Conservation (phyloP, 352 stramenopile genomes). For the Pythium pyrilobum region DNA sequence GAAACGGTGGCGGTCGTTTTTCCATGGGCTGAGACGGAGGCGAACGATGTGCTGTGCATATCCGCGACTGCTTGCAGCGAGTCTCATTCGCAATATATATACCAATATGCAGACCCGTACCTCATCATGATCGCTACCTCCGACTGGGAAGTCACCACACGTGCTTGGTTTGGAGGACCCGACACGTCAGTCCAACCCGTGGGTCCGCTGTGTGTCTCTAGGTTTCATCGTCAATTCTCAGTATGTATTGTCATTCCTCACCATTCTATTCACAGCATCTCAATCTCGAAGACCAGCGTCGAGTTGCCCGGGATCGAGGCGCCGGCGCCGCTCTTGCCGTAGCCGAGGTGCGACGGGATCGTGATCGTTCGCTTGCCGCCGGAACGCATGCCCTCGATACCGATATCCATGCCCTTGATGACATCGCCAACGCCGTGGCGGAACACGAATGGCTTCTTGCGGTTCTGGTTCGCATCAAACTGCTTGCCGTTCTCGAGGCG, state of each 20-base stretch:
- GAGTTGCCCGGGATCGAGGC: slow-evolving; percentile 88
- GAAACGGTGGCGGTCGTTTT: too few relatives aligned
- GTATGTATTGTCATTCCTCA: slow-evolving; percentile 8
- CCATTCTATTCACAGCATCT: slow-evolving; percentile 66
- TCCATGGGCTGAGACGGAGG: too few relatives aligned
- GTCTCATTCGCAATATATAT: too few relatives aligned
- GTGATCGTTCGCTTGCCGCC: slow-evolving; percentile 91
- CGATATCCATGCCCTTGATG: slow-evolving; percentile 95
- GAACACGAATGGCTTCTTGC: slow-evolving; percentile 84
- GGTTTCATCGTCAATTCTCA: not conserved
- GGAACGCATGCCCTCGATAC: slow-evolving; percentile 86
- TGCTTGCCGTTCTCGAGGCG: slow-evolving; percentile 80
- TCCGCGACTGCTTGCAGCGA: too few relatives aligned
- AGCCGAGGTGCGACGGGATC: slow-evolving; percentile 93
- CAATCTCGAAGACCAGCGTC: slow-evolving; percentile 93
- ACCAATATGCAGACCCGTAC: too few relatives aligned
- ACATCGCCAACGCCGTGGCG: slow-evolving; percentile 85
- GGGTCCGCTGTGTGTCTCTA: too few relatives aligned
- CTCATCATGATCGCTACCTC: too few relatives aligned
- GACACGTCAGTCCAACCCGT: too few relatives aligned
- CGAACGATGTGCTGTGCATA: not conserved
- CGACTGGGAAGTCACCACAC: too few relatives aligned
- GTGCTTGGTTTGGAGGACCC: too few relatives aligned
- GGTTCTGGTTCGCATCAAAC: slow-evolving; percentile 76
- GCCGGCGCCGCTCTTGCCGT: slow-evolving; percentile 80